A percentile compares a stretch with the other conserved stretches of the same genome.
Conservation (phyloP, 2,329 filamentous ascomycete genomes). For the Aureobasidium sp. region DNA sequence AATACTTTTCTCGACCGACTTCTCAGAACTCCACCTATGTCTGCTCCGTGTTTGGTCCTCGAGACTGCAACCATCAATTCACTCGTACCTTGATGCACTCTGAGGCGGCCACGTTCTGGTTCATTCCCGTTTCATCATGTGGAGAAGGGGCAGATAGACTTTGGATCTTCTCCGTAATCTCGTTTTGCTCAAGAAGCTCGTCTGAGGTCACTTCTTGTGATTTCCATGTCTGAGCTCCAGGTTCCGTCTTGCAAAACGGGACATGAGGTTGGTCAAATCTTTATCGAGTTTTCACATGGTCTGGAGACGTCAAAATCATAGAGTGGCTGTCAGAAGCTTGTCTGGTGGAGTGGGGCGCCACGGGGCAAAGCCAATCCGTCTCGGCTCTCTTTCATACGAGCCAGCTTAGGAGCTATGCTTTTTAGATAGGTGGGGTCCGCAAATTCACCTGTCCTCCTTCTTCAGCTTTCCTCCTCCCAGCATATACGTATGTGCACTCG, state of each 20-base stretch:
- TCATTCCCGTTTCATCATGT: conserved; percentile 7
- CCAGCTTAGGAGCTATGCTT: conserved; percentile 8
- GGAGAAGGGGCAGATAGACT: conserved; percentile 9
- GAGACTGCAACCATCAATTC: background rate
- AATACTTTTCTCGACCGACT: background rate
- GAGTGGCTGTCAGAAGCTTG: background rate
- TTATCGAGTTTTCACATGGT: background rate
- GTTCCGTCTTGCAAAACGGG: too few species aligned
- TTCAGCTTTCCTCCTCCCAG: background rate
- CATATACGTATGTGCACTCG: conserved; percentile 1
- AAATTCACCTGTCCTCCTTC: background rate
- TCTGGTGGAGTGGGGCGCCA: conserved; percentile 7
- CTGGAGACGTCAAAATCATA: background rate
- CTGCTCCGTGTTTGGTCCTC: background rate
- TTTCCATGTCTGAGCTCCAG: background rate
- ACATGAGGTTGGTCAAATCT: background rate
- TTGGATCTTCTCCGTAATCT: background rate
- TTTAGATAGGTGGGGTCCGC: conserved; percentile 7
- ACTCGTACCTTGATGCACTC: background rate
- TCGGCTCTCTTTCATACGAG: conserved; percentile 12
- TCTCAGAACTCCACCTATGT: background rate
- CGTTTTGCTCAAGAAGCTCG: background rate
- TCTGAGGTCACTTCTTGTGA: background rate
- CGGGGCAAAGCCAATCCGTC: conserved; percentile 10
- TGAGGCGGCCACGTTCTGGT: conserved; percentile 6